A percentile compares a stretch with the other conserved stretches of the same genome.
Conservation (phyloP, 1,284 basidiomycete species). For the Wolfiporia cocos region DNA sequence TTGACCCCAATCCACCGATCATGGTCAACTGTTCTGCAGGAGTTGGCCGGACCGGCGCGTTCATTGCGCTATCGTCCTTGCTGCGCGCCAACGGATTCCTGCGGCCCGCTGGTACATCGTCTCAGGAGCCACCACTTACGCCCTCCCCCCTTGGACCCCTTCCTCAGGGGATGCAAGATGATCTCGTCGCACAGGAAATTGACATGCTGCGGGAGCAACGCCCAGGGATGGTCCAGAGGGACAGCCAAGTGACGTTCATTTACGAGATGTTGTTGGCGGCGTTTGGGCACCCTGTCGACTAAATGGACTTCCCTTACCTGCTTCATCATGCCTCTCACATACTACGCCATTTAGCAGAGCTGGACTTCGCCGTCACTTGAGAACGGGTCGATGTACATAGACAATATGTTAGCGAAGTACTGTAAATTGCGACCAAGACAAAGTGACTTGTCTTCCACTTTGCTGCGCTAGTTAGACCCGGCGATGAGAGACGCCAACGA, state of each 20-base stretch:
- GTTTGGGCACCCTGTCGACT: too few species aligned
- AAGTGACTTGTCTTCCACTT: too few species aligned
- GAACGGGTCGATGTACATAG: too few species aligned
- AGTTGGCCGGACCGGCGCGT: slow-evolving; percentile 86
- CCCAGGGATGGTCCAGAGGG: slow-evolving; percentile 74
- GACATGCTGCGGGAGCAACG: slow-evolving; percentile 77
- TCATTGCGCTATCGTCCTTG: slow-evolving; percentile 73
- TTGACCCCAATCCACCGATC: slow-evolving; percentile 60
- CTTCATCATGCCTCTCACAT: too few species aligned
- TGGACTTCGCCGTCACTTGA: too few species aligned
- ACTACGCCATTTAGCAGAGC: too few species aligned
- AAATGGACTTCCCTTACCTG: too few species aligned
- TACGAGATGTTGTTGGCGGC: slow-evolving; percentile 54
- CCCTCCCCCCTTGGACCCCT: slow-evolving; percentile 53
- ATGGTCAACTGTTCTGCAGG: slow-evolving; percentile 87
- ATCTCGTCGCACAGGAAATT: slow-evolving; percentile 67
- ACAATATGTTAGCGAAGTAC: too few species aligned
- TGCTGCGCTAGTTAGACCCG: too few species aligned
- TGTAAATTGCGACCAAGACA: too few species aligned
- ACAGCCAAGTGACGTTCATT: slow-evolving; percentile 59
- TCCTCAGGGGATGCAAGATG: slow-evolving; percentile 40
- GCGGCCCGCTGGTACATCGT: slow-evolving; percentile 22
- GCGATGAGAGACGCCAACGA: too few species aligned
- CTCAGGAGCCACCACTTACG: slow-evolving; percentile 25
- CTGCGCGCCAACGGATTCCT: slow-evolving; percentile 54